These are phyloP conservation scores for Didymella lethalis DNA, from an alignment of 2,329 filamentous ascomycete species.

Conservation along the genomic window DNA sequence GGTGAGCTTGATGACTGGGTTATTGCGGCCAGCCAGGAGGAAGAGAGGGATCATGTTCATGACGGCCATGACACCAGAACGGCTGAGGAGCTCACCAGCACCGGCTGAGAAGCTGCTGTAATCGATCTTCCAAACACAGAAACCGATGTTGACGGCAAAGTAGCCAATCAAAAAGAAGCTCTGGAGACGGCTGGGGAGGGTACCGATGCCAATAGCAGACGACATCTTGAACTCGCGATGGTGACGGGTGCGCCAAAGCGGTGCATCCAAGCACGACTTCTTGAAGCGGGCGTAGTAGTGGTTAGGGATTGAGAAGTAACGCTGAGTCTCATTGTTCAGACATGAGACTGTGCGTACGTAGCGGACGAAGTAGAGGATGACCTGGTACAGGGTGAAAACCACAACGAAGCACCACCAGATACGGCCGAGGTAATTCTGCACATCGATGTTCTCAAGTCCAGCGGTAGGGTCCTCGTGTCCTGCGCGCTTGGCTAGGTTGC, in stretches of 20 bases:
- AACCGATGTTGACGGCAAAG: conserved; percentile 58
- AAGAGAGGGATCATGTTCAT: conserved; percentile 84
- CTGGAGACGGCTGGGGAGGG: conserved; percentile 59
- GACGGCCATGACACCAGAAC: conserved; percentile 72
- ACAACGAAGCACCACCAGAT: conserved; percentile 68
- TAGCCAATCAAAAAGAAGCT: conserved; percentile 58
- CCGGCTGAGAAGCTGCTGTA: conserved; percentile 75
- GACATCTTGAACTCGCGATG: conserved; percentile 62
- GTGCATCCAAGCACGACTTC: conserved; percentile 57
- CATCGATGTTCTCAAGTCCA: conserved; percentile 44
- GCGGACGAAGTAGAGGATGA: conserved; percentile 66
- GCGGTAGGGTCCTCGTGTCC: conserved; percentile 37
- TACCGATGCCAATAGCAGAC: conserved; percentile 58
- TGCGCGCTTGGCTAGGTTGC: conserved; percentile 32
- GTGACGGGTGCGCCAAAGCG: conserved; percentile 58
- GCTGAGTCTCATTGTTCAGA: conserved; percentile 79
- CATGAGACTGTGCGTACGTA: conserved; percentile 78
- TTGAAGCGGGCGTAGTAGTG: conserved; percentile 55
- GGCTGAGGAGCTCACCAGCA: conserved; percentile 69
- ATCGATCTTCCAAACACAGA: conserved; percentile 64
- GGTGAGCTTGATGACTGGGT: conserved; percentile 75
- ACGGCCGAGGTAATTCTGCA: conserved; percentile 49
- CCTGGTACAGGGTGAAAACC: conserved; percentile 72
- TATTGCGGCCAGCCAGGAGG: conserved; percentile 77
- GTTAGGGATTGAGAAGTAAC: conserved; percentile 76